Conservation (phyloP, 2,329 filamentous ascomycete species). For the Epichloe hybrida region DNA sequence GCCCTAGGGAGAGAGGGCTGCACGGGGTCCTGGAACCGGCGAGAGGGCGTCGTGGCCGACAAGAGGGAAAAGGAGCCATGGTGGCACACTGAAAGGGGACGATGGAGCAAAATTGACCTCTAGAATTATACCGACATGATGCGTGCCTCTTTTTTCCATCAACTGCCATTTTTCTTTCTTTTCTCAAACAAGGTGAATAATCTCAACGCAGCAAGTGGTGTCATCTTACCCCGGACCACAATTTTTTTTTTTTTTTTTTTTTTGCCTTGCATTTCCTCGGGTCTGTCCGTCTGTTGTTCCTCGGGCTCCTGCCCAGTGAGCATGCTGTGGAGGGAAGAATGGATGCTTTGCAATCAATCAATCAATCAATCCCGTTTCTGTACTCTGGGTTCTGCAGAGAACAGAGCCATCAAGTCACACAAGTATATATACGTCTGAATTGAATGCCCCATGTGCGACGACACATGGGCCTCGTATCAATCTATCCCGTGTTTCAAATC, state of each 20-base stretch:
- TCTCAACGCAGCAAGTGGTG: not conserved
- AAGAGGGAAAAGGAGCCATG: slow-evolving; percentile 35
- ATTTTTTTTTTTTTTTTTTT: not conserved
- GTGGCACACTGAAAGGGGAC: slow-evolving; percentile 36
- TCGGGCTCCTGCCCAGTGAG: too few relatives aligned
- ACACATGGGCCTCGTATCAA: too few relatives aligned
- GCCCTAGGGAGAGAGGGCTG: slow-evolving; percentile 26
- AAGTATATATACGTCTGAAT: too few relatives aligned
- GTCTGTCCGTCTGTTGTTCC: too few relatives aligned
- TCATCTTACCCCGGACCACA: not conserved
- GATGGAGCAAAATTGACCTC: slow-evolving; percentile 23
- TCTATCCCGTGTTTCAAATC: too few relatives aligned
- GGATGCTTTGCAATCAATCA: too few relatives aligned
- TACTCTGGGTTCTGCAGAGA: too few relatives aligned
- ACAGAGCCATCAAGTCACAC: too few relatives aligned
- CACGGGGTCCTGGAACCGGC: slow-evolving; percentile 33
- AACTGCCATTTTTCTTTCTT: not conserved
- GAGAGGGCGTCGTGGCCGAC: slow-evolving; percentile 23
- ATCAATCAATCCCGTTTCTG: too few relatives aligned
- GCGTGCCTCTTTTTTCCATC: slow-evolving; percentile 2
- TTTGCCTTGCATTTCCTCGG: not conserved
- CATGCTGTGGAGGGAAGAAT: too few relatives aligned
- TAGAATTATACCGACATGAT: not conserved
- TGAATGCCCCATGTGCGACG: too few relatives aligned
- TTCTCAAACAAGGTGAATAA: not conserved